A percentile compares a stretch with the other conserved stretches of the same genome.
phyloP scores from a whole-genome alignment of 371 early-diverging fungal genomes.

The Ordospora colligata region DNA sequence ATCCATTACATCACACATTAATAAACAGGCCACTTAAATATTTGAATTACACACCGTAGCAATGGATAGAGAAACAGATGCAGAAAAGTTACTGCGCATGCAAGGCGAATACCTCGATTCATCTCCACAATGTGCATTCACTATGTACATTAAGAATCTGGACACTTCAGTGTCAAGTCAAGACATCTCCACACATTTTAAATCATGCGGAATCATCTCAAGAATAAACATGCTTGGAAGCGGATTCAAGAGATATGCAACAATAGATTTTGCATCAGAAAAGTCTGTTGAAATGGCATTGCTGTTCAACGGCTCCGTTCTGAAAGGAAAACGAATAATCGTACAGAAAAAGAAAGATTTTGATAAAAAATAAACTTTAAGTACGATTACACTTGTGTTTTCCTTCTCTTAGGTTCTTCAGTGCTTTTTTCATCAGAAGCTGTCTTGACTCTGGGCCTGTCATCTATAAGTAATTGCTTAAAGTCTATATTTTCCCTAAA shows the following conservation, averaged over 20 bases:
- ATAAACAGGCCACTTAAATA: not conserved
- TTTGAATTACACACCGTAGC: not conserved
- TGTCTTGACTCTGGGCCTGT: not conserved
- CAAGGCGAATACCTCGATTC: not conserved
- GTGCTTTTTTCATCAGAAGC: not conserved
- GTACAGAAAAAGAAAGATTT: not conserved
- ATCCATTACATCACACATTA: too few species aligned
- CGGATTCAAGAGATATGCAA: not conserved
- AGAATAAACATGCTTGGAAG: not conserved
- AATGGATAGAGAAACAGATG: not conserved
- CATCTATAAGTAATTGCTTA: not conserved
- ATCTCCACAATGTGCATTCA: not conserved
- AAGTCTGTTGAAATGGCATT: not conserved
- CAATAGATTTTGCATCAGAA: not conserved
- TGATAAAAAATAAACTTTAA: not conserved
- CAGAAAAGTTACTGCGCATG: slow-evolving; percentile 1
- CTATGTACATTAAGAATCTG: slow-evolving; percentile 2
- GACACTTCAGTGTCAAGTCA: not conserved
- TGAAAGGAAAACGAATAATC: not conserved
- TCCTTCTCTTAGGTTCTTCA: not conserved
- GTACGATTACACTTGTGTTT: not conserved
- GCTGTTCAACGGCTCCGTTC: not conserved
- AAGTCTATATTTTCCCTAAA: slow-evolving; percentile 4
- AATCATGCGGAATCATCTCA: not conserved
- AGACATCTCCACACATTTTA: slow-evolving; percentile 4